Evolutionary conservation across 495 filamentous ascomycete species (phyloP), one percentile per base, ranked within the genome.

Genomic region (Penicillium angulare): DNA sequence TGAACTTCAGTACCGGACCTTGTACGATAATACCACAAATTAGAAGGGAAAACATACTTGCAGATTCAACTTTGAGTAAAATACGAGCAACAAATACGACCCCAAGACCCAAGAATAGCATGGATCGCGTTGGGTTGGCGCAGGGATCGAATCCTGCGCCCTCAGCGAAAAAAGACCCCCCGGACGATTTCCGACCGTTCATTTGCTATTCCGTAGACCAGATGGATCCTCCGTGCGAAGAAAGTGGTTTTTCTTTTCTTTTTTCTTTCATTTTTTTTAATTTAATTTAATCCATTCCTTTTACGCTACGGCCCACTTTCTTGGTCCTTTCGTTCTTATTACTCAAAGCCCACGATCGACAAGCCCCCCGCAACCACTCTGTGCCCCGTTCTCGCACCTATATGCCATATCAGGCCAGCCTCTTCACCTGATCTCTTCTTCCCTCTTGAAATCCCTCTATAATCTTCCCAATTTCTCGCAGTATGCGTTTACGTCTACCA

Each of bases 401-500:
- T n/a, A n/a, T n/a, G n/a, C n/a, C 35, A 24, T 27, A 41, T 34
- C 38, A 16, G 16, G 39, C 20, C 29, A 32, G 7, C 22, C 9
- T 23, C 18, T 29, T 27, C 43, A 51, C 48, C 43, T 45, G 46
- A 57, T 46, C 53, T 41, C 47, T 49, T 29, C 42, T 44, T 33
- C 33, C 21, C 46, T 44, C 39, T 29, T n/a, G n/a, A n/a, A n/a
- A 26, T 43, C 20, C 15, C 43, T 46, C 18, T 13, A 31, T 17
- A 16, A 33, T 39, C 48, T 50, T 49, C 39, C 45, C 48, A 49
- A 29, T 44, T 38, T 24, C 12, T 17, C 21, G 31, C 34, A 43
- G 46, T 51, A 70, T 68, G 65, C 31, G 26, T 27, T n/a, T n/a
- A n/a, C 34, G 7, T 33, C 39, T 41, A 9, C 41, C 47, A 47